These are phyloP conservation scores for Ophiostoma ulmi DNA, from an alignment of 2,329 filamentous ascomycete species.

Conservation along the genomic window DNA sequence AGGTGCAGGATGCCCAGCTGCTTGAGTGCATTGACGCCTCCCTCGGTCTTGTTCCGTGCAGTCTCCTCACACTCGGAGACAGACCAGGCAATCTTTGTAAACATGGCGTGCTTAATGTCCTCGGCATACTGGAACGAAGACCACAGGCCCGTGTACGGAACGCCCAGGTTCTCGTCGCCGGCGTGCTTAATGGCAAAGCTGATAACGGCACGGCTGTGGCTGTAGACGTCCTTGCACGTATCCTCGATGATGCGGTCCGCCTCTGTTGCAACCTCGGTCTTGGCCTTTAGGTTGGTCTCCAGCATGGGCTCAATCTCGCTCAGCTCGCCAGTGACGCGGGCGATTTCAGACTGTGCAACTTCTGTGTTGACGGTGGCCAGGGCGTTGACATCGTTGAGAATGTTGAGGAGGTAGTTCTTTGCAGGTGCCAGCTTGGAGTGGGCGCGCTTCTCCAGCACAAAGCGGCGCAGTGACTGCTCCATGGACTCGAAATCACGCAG, in stretches of 20 bases:
- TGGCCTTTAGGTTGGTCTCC: conserved; percentile 76
- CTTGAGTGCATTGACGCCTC: conserved; percentile 81
- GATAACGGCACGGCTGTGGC: conserved; percentile 71
- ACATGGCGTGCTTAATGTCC: conserved; percentile 84
- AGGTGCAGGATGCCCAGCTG: conserved; percentile 83
- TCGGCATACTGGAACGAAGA: conserved; percentile 88
- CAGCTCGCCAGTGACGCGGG: conserved; percentile 75
- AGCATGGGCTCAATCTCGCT: conserved; percentile 77
- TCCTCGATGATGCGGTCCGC: conserved; percentile 78
- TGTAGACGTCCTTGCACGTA: conserved; percentile 79
- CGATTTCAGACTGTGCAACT: conserved; percentile 77
- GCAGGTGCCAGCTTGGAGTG: conserved; percentile 93
- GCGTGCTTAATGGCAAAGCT: conserved; percentile 69
- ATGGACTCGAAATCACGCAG: conserved; percentile 83
- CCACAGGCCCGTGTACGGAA: conserved; percentile 81
- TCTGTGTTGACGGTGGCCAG: conserved; percentile 83
- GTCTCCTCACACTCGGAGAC: conserved; percentile 78
- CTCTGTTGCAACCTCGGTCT: conserved; percentile 71
- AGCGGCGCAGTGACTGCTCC: conserved; percentile 81
- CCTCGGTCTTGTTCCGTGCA: conserved; percentile 70
- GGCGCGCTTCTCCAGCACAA: conserved; percentile 92
- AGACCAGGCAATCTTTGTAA: conserved; percentile 75
- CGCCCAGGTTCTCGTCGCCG: conserved; percentile 70
- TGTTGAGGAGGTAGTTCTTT: conserved; percentile 90
- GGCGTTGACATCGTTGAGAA: conserved; percentile 78